Evolutionary conservation across 805 yeast genomes (phyloP).

Genomic region (Suhomyces canberraensis): DNA sequence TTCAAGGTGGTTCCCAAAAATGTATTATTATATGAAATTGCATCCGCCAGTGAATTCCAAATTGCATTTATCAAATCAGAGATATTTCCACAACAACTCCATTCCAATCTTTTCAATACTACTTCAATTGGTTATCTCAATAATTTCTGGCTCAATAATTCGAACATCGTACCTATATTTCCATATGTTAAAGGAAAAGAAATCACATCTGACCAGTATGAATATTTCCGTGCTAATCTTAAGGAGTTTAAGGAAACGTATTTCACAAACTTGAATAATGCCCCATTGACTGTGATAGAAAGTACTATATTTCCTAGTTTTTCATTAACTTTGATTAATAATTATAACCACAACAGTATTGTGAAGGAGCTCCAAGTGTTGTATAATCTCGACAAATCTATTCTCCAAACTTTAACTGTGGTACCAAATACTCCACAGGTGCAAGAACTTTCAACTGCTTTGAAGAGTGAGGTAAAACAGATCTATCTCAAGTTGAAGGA

Average conservation of each 20-base stretch:
- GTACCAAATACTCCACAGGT: neutral
- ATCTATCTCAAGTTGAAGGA: slow-evolving; percentile 6
- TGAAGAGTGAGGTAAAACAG: slow-evolving; percentile 16
- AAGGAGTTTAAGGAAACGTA: slow-evolving; percentile 12
- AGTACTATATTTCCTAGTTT: neutral
- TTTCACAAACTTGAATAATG: slow-evolving; percentile 2
- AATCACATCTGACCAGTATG: neutral
- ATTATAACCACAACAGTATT: slow-evolving; percentile 16
- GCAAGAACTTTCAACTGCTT: neutral
- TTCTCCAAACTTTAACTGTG: slow-evolving; percentile 13
- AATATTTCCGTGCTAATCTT: slow-evolving; percentile 14
- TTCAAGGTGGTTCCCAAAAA: slow-evolving; percentile 26
- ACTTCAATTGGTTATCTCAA: slow-evolving; percentile 25
- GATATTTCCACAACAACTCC: slow-evolving; percentile 2
- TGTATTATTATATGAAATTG: slow-evolving; percentile 23
- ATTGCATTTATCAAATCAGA: slow-evolving; percentile 23
- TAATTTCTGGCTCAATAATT: slow-evolving; percentile 20
- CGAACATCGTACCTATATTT: slow-evolving; percentile 18
- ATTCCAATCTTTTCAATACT: neutral
- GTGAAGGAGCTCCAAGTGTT: slow-evolving; percentile 20
- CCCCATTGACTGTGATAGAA: neutral
- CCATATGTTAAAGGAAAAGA: slow-evolving; percentile 7
- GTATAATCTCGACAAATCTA: slow-evolving; percentile 20
- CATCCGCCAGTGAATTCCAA: slow-evolving; percentile 21
- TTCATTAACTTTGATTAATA: slow-evolving; percentile 2